Evolutionary conservation across 2,329 filamentous ascomycete species (phyloP), one percentile per base, ranked within the genome.

Genomic region (Trichoderma brevicompactum): DNA sequence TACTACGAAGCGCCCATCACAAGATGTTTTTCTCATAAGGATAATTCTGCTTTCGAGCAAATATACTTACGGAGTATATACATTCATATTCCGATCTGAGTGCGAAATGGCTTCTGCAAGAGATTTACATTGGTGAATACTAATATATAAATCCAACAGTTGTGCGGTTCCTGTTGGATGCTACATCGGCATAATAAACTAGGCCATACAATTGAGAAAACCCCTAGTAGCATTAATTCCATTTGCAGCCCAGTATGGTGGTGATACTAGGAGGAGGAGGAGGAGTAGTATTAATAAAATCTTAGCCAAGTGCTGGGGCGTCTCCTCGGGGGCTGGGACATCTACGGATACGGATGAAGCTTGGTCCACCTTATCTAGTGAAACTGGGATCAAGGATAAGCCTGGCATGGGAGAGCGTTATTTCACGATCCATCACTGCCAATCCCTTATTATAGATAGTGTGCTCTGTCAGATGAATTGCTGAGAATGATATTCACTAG

Each of bases 351-450:
- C 55, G 28, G 28, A 43, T 13, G 23, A 53, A 23, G 48, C 48
- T 53, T 53, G 58, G 38, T 36, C 48, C 58, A 53, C 40, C 15
- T 54, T 23, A 63, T 54, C 28, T 63, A 52, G n/a, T 15, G 38
- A 36, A 63, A 38, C 59, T 53, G 10, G 59, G 58, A 53, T 63
- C 40, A 54, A 53, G 49, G 48, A 46, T 63, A 13, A 46, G 32
- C 59, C 17, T 34, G 23, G 59, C 17, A 28, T 28, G 15, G 15
- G 17, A 54, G 49, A 46, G 40, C 28, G 53, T 46, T 50, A 13
- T 36, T 15, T 38, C 49, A 43, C 32, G 17, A 17, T 38, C 49
- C 40, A 52, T 38, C 28, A 6, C 40, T 5, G 13, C 38, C n/a
- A 12, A n/a, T 36, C n/a, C 48, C 17, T 62, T 46, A 43, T 62